Evolutionary conservation across 768 basidiomycete species (phyloP).

Genomic region (Phlegmacium glaucopus): DNA sequence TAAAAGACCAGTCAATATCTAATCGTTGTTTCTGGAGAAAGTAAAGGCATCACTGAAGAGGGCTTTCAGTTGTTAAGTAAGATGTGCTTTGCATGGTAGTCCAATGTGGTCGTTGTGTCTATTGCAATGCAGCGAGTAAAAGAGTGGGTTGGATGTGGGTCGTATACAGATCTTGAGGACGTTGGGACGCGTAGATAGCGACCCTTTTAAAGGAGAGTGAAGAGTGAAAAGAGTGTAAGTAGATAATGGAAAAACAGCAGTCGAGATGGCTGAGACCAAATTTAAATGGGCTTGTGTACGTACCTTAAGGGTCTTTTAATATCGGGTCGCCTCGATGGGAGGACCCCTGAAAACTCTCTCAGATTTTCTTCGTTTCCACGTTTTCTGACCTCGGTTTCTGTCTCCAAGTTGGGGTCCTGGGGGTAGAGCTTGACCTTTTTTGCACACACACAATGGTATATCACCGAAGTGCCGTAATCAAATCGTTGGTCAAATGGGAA

Average conservation of each 20-base stretch:
- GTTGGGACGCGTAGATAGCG: neutral
- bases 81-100: slow-evolving; percentile 31
- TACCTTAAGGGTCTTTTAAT: slow-evolving; percentile 14
- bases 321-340: no score
- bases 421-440: no score
- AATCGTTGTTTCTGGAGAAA: neutral
- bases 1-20: slow-evolving; percentile 1
- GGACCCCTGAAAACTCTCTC: no score
- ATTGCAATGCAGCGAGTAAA: slow-evolving; percentile 1
- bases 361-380: no score
- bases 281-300: slow-evolving; percentile 12
- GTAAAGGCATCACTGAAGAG: slow-evolving; percentile 29
- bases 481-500: no score
- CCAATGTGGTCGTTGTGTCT: neutral
- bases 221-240: neutral
- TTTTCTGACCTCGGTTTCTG: no score
- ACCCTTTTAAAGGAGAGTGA: slow-evolving; percentile 1
- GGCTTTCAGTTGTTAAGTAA: slow-evolving; percentile 27
- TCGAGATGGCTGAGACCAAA: slow-evolving; percentile 6
- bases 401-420: no score
- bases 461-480: no score
- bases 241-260: slow-evolving; percentile 6
- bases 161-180: slow-evolving; percentile 8
- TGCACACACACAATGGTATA: no score
- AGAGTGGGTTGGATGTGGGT: slow-evolving; percentile 6